Evolutionary conservation across 1,284 basidiomycete species (phyloP).

Genomic region (Fomes fomentarius): DNA sequence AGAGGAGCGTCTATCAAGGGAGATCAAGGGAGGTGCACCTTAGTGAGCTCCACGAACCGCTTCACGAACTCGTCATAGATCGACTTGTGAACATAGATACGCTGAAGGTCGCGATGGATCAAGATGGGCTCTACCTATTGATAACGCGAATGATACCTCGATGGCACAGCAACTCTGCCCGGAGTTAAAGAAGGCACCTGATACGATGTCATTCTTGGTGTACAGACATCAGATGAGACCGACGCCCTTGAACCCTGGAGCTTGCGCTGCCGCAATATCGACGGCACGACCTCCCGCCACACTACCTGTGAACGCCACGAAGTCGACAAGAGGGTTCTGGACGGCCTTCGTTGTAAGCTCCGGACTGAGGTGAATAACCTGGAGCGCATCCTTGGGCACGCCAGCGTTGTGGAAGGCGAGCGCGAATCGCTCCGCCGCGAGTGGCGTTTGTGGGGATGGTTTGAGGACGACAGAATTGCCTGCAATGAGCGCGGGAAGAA

Average conservation of each 20-base stretch:
- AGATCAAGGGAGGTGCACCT: no score
- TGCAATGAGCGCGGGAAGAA: constrained; percentile 86
- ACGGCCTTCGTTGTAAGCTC: constrained; percentile 68
- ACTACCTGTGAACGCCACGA: constrained; percentile 91
- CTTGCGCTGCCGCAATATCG: constrained; percentile 61
- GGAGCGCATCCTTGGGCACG: constrained; percentile 76
- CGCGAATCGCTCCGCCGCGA: constrained; percentile 83
- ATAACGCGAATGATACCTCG: constrained; percentile 49
- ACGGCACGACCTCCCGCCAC: constrained; percentile 70
- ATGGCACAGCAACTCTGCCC: constrained; percentile 92
- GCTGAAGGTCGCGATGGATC: constrained; percentile 43
- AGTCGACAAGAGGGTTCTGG: constrained; percentile 71
- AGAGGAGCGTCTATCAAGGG: no score
- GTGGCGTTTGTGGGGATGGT: constrained; percentile 93
- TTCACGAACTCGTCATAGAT: constrained; percentile 83
- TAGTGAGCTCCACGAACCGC: constrained; percentile 75
- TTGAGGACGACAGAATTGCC: constrained; percentile 92
- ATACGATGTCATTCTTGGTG: background rate
- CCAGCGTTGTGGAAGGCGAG: constrained; percentile 73
- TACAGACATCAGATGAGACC: no score
- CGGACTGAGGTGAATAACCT: constrained; percentile 81
- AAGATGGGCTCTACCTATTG: no score
- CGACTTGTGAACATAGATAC: constrained; percentile 91
- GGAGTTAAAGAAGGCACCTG: constrained; percentile 93
- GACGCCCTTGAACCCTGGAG: constrained; percentile 78